Evolutionary conservation across 805 yeast species (phyloP), one percentile per base, ranked within the genome.

Genomic region (Ogataea neopini): DNA sequence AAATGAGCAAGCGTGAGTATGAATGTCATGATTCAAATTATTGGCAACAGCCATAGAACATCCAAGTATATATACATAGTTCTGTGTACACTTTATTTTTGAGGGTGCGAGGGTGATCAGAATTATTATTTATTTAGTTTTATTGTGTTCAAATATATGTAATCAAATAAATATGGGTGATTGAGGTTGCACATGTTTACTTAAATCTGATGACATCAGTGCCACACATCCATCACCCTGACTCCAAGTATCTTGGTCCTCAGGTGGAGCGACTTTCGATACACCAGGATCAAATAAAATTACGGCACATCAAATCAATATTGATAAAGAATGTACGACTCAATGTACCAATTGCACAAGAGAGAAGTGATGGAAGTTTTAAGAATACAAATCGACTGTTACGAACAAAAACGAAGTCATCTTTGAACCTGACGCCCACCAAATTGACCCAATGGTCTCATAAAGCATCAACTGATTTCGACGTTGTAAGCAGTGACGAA

Each of bases 1-100:
- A 86, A 86, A 60, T 86, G 92, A 0, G 88, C 84, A 40, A 86
- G 61, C 17, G 86, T 72, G 8, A 81, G 64, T 9, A 76, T 75
- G 59, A 68, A 78, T 34, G 73, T 54, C 67, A 63, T 64, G 11
- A 48, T 13, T 50, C n/a, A 44, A n/a, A n/a, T n/a, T n/a, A n/a
- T n/a, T n/a, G n/a, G n/a, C n/a, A n/a, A n/a, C n/a, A n/a, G n/a
- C n/a, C n/a, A n/a, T n/a, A n/a, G n/a, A n/a, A n/a, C n/a, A n/a
- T n/a, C n/a, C n/a, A n/a, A n/a, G n/a, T n/a, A n/a, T n/a, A n/a
- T n/a, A n/a, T n/a, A n/a, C n/a, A n/a, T n/a, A n/a, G n/a, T n/a
- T n/a, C n/a, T n/a, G n/a, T n/a, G n/a, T 30, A 15, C 34, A 13
- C 41, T 45, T 15, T 26, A 30, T 11, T 28, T 17, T 18, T 22